Evolutionary conservation across 192 early-diverging fungal genomes (phyloP).

Genomic region (Geranomyces variabilis): DNA sequence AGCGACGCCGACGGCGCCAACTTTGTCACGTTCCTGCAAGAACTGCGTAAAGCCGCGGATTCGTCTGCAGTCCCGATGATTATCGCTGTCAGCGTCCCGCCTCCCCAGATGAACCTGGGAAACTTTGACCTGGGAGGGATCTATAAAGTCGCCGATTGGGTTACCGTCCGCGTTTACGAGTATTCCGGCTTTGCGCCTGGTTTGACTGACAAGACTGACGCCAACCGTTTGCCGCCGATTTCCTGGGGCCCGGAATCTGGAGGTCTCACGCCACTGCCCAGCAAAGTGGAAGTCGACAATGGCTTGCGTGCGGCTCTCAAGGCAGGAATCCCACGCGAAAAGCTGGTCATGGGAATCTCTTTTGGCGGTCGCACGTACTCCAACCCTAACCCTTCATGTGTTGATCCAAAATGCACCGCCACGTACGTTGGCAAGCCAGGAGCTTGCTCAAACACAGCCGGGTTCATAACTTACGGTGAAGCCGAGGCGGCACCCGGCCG

Average conservation of each 20-base stretch:
- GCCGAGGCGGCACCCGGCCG: background rate
- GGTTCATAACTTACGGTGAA: slow-evolving; percentile 9
- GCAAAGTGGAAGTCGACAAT: slow-evolving; percentile 7
- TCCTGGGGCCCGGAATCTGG: background rate
- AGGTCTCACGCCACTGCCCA: background rate
- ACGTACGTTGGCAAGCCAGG: background rate
- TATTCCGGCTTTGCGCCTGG: background rate
- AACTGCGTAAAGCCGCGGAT: background rate
- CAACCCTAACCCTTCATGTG: background rate
- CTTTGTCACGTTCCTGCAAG: slow-evolving; percentile 3
- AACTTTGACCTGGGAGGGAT: background rate
- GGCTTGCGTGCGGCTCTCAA: slow-evolving; percentile 7
- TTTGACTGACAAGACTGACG: background rate
- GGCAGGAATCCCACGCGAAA: slow-evolving; percentile 16
- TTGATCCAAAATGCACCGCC: background rate
- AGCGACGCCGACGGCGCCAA: background rate
- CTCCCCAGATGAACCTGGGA: background rate
- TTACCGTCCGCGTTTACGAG: slow-evolving; percentile 17
- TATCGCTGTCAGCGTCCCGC: background rate
- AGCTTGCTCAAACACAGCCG: slow-evolving; percentile 16
- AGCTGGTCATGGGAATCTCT: slow-evolving; percentile 22
- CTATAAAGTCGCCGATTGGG: background rate
- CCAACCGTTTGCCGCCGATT: background rate
- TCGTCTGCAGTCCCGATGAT: background rate
- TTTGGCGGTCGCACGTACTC: slow-evolving; percentile 13